A percentile compares a stretch with the other conserved stretches of the same genome.
phyloP scores from a whole-genome alignment of 2,329 filamentous ascomycete genomes.

The Cytospora piceae region DNA sequence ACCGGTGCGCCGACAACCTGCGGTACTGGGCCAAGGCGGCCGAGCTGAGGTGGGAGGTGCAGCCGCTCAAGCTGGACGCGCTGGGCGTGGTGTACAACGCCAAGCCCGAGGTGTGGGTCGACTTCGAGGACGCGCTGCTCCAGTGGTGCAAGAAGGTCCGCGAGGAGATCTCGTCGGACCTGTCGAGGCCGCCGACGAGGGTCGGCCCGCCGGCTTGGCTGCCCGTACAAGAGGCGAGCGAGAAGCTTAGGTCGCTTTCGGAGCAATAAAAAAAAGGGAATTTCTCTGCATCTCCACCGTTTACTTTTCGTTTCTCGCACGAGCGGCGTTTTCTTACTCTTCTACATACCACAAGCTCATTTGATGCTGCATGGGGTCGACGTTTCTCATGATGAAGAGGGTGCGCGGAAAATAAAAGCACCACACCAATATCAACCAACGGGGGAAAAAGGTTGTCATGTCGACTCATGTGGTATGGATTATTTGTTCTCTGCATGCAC shows the following conservation, averaged over 20 bases:
- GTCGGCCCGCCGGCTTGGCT: slow-evolving; percentile 27
- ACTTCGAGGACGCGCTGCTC: slow-evolving; percentile 82
- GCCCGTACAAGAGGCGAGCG: slow-evolving; percentile 20
- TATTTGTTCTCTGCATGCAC: slow-evolving; percentile 7
- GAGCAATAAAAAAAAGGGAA: slow-evolving; percentile 19
- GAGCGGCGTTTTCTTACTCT: slow-evolving; percentile 8
- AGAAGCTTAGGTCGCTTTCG: slow-evolving; percentile 14
- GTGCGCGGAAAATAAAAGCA: slow-evolving; percentile 5
- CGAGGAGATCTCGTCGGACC: slow-evolving; percentile 77
- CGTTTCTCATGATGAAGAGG: slow-evolving; percentile 12
- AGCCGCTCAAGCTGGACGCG: slow-evolving; percentile 75
- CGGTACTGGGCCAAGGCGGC: slow-evolving; percentile 96
- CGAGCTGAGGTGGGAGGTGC: slow-evolving; percentile 89
- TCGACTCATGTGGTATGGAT: slow-evolving; percentile 22
- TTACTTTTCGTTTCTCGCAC: slow-evolving; percentile 12
- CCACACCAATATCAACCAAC: slow-evolving; percentile 6
- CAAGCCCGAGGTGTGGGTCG: slow-evolving; percentile 70
- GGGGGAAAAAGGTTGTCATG: slow-evolving; percentile 13
- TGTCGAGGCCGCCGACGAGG: slow-evolving; percentile 28
- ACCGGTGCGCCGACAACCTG: slow-evolving; percentile 90
- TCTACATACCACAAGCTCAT: slow-evolving; percentile 19
- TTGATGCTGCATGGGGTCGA: slow-evolving; percentile 23
- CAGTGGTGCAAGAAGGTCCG: slow-evolving; percentile 83
- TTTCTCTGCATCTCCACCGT: slow-evolving; percentile 6
- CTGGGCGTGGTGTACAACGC: slow-evolving; percentile 82